These are phyloP conservation scores for Mortierella sp. DNA, from an alignment of 371 early-diverging fungal genomes.

Conservation along the genomic window DNA sequence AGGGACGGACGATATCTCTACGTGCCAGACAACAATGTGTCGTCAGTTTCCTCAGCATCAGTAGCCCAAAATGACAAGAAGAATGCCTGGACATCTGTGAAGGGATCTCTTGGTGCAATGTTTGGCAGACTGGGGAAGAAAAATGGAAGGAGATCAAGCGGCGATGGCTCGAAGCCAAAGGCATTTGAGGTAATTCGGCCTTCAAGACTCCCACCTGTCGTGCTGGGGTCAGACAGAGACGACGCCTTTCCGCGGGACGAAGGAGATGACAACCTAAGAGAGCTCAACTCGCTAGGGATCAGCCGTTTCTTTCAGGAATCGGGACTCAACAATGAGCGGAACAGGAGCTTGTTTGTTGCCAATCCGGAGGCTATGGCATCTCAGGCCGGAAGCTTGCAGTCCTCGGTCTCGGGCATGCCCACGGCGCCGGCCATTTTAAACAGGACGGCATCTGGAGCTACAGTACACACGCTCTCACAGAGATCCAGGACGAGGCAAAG, in stretches of 20 bases:
- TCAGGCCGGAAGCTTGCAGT: constrained; percentile 25
- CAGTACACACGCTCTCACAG: neutral
- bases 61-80: constrained; percentile 8
- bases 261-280: constrained; percentile 43
- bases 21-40: constrained; percentile 6
- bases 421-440: constrained; percentile 2
- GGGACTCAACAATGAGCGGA: constrained; percentile 37
- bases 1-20: constrained; percentile 48
- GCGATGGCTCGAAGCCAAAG: constrained; percentile 41
- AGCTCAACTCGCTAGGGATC: constrained; percentile 49
- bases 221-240: constrained; percentile 4
- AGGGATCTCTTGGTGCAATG: constrained; percentile 24
- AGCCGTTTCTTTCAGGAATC: constrained; percentile 54
- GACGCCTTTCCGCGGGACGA: constrained; percentile 5
- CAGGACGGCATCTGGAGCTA: constrained; percentile 14
- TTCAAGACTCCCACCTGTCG: constrained; percentile 19
- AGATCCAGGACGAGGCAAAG: constrained; percentile 4
- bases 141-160: constrained; percentile 4
- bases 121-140: constrained; percentile 15
- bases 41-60: constrained; percentile 1
- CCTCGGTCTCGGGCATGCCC: constrained; percentile 30
- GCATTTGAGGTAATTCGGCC: constrained; percentile 55
- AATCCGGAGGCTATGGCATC: constrained; percentile 46
- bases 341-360: constrained; percentile 45
- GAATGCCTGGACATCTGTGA: constrained; percentile 22